Base-by-base conservation (phyloP, 345 rosid species). In the Eucalyptus rudis region DNA sequence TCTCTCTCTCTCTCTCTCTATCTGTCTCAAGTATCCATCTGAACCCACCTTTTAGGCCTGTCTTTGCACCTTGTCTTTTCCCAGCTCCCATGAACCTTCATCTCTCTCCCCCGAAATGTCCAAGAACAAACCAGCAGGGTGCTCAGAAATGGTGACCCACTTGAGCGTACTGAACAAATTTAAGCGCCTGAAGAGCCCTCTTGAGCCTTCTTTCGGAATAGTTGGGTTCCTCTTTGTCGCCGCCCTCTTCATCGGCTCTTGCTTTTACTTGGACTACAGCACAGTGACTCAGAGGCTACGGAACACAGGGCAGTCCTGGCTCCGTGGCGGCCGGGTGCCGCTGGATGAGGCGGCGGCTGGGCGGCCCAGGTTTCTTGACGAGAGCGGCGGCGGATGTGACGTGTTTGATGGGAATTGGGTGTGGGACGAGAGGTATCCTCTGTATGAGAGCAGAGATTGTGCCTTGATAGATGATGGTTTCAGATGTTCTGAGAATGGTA, bases 391-490 rank as follows among this genome's bases (percentile, higher is more conserved):
- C 52, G 76, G 90, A 19, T 96, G 98, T 88, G 94, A 96, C 90
- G 86, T 93, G 86, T 96, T 94, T 89, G 92, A 94, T 92, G 97
- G 97, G 52, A 93, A 93, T 87, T 96, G 97, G 97, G 92, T 94
- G 87, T 96, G 96, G 96, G 96, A 95, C 47, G 94, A 94, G 66
- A 79, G 88, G 45, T 94, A 96, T 89, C 97, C 97, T 14, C 79
- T 95, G 80, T 96, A 96, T 86, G 92, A 92, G 81, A 96, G 96
- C 89, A 91, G 89, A 86, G 92, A 94, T 89, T 96, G 97, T 64
- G 90, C 89, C 45, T 93, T 92, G 88, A 44, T 92, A 2, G 97
- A 96, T 90, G 40, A 10, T 58, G 96, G 96, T 66, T 95, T 96
- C 89, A 93, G 96, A 88, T 96, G 97, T 86, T 88, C 90, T 29